These are phyloP conservation scores for Neurospora sp. DNA, from an alignment of 495 filamentous ascomycete species.

Conservation along the genomic window DNA sequence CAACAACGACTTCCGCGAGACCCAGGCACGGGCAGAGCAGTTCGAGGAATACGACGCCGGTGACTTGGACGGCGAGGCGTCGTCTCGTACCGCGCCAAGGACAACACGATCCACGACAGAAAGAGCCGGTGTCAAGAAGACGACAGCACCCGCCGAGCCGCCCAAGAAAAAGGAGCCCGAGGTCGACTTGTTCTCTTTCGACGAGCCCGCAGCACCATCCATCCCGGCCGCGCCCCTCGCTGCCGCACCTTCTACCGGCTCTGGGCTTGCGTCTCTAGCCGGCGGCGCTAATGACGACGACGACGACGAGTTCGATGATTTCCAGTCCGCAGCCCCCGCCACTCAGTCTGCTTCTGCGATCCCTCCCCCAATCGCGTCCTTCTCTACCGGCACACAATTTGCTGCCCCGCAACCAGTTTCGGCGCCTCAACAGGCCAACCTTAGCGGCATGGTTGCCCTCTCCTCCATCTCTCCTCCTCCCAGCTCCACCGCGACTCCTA, in stretches of 20 bases:
- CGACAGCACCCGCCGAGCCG: conserved; percentile 34
- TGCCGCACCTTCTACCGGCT: conserved; percentile 34
- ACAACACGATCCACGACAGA: conserved; percentile 30
- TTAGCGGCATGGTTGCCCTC: conserved; percentile 70
- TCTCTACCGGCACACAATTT: conserved; percentile 59
- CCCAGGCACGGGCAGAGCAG: conserved; percentile 51
- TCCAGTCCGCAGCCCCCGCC: conserved; percentile 78
- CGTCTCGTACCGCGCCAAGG: conserved; percentile 27
- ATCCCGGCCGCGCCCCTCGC: conserved; percentile 38
- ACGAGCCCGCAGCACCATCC: conserved; percentile 45
- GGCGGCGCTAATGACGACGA: conserved; percentile 55
- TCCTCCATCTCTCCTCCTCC: conserved; percentile 69
- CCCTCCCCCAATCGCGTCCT: conserved; percentile 47
- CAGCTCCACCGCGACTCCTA: conserved; percentile 42
- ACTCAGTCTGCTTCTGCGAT: conserved; percentile 25
- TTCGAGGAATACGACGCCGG: conserved; percentile 83
- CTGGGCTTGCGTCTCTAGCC: conserved; percentile 46
- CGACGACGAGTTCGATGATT: conserved; percentile 97
- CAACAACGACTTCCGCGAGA: conserved; percentile 48
- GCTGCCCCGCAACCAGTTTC: conserved; percentile 76
- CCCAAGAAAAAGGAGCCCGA: conserved; percentile 76
- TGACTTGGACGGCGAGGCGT: conserved; percentile 66
- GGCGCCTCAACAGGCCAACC: conserved; percentile 64
- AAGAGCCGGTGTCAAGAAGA: conserved; percentile 38
- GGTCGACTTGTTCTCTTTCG: conserved; percentile 81